phyloP scores from a whole-genome alignment of 1,284 basidiomycete species.

The Erythrobasidium hasegawianum region DNA sequence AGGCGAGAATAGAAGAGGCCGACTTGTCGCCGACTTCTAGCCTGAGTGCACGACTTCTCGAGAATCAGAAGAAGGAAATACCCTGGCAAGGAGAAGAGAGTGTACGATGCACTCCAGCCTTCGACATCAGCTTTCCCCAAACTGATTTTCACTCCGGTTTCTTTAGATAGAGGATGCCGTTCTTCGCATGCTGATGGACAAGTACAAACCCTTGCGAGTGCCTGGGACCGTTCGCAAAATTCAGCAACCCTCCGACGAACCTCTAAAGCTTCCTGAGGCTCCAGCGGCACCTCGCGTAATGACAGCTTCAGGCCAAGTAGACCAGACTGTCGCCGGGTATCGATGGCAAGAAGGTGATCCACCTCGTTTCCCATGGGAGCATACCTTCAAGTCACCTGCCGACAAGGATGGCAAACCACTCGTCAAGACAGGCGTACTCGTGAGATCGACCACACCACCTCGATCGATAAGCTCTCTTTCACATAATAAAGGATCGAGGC shows the following conservation, averaged over 20 bases:
- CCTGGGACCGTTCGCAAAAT: conserved; percentile 28
- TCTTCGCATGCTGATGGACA: conserved; percentile 77
- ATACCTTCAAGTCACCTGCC: conserved; percentile 15
- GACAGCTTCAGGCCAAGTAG: conserved; percentile 11
- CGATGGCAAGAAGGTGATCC: conserved; percentile 24
- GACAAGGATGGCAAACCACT: neutral
- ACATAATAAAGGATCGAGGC: neutral
- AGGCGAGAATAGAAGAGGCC: conserved; percentile 29
- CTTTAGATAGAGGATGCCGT: conserved; percentile 58
- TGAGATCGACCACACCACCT: neutral
- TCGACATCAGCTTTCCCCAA: neutral
- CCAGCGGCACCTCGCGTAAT: conserved; percentile 4
- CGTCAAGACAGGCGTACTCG: conserved; percentile 15
- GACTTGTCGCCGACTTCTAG: conserved; percentile 20
- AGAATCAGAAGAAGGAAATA: conserved; percentile 23
- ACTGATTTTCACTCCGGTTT: neutral
- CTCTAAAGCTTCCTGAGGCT: neutral
- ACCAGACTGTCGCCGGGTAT: conserved; percentile 24
- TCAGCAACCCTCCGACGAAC: conserved; percentile 28
- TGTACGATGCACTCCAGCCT: neutral
- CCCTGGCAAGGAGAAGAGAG: conserved; percentile 48
- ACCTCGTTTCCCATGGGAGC: conserved; percentile 30
- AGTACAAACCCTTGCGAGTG: conserved; percentile 68
- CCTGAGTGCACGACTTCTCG: conserved; percentile 13
- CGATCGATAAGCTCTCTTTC: neutral